Evolutionary conservation across 257 asterid genomes (phyloP).

Genomic region (Plantago major): DNA sequence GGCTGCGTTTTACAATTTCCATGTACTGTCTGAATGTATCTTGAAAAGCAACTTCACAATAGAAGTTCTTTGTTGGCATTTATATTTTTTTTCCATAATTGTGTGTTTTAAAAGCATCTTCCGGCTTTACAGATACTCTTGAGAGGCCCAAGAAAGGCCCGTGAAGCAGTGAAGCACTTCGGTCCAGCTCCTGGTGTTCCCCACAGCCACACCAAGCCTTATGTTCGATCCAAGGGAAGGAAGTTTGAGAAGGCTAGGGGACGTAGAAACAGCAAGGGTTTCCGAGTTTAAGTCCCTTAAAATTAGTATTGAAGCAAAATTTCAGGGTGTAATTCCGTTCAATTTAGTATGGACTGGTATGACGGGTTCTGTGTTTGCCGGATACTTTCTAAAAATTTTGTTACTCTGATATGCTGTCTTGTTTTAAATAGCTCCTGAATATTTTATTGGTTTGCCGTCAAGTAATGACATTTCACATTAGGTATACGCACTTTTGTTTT

Average conservation of each 20-base stretch:
- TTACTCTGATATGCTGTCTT: no score
- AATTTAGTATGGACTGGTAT: slow-evolving; percentile 6
- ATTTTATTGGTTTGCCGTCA: no score
- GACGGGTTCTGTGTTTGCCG: slow-evolving; percentile 16
- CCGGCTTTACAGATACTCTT: slow-evolving; percentile 53
- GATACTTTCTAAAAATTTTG: slow-evolving; percentile 7
- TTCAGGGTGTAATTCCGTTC: slow-evolving; percentile 47
- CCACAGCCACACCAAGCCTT: slow-evolving; percentile 94
- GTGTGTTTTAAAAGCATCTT: not conserved
- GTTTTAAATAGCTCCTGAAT: no score
- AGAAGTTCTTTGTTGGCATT: no score
- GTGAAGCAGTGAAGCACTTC: slow-evolving; percentile 95
- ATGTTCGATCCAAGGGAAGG: slow-evolving; percentile 88
- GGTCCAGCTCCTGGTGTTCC: slow-evolving; percentile 99
- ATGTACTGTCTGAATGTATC: no score
- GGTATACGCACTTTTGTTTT: no score
- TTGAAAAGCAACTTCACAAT: no score
- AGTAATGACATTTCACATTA: no score
- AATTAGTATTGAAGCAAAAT: slow-evolving; percentile 11
- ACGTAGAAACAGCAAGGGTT: slow-evolving; percentile 77
- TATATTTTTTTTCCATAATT: no score
- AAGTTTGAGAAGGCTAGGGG: slow-evolving; percentile 92
- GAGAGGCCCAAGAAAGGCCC: slow-evolving; percentile 80
- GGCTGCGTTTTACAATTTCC: no score
- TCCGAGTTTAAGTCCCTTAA: slow-evolving; percentile 44